Base-by-base conservation (phyloP, 495 filamentous ascomycete genomes). In the Aspergillus saccharolyticus region DNA sequence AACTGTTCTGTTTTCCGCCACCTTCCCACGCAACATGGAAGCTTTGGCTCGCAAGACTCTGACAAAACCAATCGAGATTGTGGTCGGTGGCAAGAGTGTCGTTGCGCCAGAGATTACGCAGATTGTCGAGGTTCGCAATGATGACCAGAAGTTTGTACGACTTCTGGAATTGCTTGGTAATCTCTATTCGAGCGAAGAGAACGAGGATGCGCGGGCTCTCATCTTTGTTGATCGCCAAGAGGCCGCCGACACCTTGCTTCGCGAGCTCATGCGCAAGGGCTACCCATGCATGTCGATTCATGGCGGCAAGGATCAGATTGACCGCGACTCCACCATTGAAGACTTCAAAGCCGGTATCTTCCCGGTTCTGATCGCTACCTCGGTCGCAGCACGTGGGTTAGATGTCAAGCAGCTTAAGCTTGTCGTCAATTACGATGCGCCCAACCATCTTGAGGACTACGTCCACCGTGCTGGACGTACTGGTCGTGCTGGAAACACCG, bases 281-380 rank as follows among this genome's bases (percentile, higher is more conserved):
- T 99, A 97, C 65, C 90, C 91, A 4, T 95, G 89, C 73, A 90
- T 92, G 83, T 94, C 94, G 18, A 95, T 99, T 50, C 95, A 99
- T 59, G 95, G 95, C 42, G 91, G 89, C 25, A 96, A 96, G 64
- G 94, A 97, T 60, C 94, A 97, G 64, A 86, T 90, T 62, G 95
- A 99, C 65, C 88, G 95, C 45, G 90, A 96, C 66, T 94, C 91
- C 24, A 91, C 91, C 24, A 97, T 99, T 63, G 82, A 86, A 51
- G 92, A 97, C 66, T 99, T 97, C 82, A 97, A 96, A 68, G 85
- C 85, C 53, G 94, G 94, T 30, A 84, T 91, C 45, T 83, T 94
- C 52, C 92, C 92, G 0, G 84, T 99, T 53, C 73, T 99, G 68
- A 86, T 96, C 66, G 95, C 95, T 19, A 99, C 95, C 0, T 97